Conservation (phyloP, 768 basidiomycete genomes). For the Tricholoma bakamatsutake region DNA sequence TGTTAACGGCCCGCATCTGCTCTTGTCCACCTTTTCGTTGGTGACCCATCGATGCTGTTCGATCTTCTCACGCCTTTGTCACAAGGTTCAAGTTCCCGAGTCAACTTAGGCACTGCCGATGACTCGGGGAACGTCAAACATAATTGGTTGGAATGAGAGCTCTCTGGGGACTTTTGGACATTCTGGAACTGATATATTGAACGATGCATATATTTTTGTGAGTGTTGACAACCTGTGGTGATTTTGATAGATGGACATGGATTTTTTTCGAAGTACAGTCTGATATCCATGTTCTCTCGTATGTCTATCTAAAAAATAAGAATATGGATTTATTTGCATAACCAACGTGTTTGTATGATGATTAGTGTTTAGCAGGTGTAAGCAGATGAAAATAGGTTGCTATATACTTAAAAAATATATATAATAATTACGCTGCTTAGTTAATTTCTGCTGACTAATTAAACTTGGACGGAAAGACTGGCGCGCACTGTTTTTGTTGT, state of each 20-base stretch:
- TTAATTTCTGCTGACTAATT: not conserved
- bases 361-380: no score
- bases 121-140: slow-evolving; percentile 31
- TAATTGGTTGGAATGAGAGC: not conserved
- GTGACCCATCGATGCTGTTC: slow-evolving; percentile 6
- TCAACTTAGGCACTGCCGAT: slow-evolving; percentile 23
- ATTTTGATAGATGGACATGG: not conserved
- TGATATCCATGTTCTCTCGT: no score
- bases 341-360: no score
- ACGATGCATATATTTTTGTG: no score
- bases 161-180: not conserved
- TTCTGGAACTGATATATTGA: not conserved
- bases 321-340: no score
- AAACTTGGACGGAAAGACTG: no score
- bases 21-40: not conserved
- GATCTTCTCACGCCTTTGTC: slow-evolving; percentile 19
- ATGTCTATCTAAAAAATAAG: no score
- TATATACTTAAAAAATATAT: no score
- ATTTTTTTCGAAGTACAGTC: no score
- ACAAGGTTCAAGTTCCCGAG: slow-evolving; percentile 37
- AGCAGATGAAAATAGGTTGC: no score
- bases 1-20: not conserved
- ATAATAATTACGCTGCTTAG: not conserved
- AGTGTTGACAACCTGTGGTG: no score
- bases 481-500: not conserved